Conservation (phyloP, 2,329 filamentous ascomycete genomes). For the Sarocladium strictum region DNA sequence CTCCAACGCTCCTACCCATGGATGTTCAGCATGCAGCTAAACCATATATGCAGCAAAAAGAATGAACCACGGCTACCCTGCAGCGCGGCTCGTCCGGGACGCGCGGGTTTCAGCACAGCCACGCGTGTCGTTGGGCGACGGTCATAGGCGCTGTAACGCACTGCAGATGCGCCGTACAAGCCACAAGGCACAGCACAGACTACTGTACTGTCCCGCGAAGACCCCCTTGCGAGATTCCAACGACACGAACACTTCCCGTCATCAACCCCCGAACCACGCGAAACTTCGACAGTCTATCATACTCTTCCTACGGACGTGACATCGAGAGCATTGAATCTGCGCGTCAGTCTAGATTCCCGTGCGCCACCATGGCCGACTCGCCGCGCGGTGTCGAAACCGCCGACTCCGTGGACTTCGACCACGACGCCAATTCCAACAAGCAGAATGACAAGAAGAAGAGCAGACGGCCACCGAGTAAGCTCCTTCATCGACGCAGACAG, state of each 20-base stretch:
- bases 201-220: neutral
- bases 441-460: conserved; percentile 77
- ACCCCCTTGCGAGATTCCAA: conserved; percentile 7
- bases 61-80: neutral
- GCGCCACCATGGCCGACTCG: conserved; percentile 38
- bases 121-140: neutral
- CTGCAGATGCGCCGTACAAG: neutral
- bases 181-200: neutral
- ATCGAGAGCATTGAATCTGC: neutral
- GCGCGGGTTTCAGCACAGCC: conserved; percentile 7
- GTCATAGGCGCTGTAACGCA: neutral
- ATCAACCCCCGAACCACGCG: neutral
- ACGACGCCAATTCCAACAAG: conserved; percentile 46
- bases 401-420: conserved; percentile 49
- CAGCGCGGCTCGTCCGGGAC: conserved; percentile 1
- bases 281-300: neutral
- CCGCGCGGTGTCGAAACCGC: conserved; percentile 37
- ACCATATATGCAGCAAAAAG: neutral
- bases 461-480: conserved; percentile 80
- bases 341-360: neutral
- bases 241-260: conserved; percentile 2
- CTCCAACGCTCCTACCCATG: no score
- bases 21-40: no score
- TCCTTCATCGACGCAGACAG: neutral
- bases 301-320: neutral